A percentile compares a stretch with the other conserved stretches of the same genome.
Conservation (phyloP, 2,329 filamentous ascomycete genomes). For the Hymenoscyphus albidus region DNA sequence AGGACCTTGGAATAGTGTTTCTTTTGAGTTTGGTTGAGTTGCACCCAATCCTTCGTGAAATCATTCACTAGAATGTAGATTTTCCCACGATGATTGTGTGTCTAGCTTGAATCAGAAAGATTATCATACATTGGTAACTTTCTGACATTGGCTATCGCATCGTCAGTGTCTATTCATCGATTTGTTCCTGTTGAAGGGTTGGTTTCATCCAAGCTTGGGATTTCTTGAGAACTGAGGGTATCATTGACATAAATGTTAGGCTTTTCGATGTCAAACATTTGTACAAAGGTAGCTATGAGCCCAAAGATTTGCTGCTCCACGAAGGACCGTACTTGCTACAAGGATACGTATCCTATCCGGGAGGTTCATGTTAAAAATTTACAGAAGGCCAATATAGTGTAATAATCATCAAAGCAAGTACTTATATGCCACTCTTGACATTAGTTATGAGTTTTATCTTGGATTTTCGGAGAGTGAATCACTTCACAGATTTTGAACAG, state of each 20-base stretch:
- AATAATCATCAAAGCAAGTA: no score
- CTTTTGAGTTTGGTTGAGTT: neutral
- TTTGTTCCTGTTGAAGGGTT: neutral
- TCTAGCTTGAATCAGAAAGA: neutral
- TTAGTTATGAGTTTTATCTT: no score
- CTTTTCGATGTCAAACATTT: neutral
- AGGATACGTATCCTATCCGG: no score
- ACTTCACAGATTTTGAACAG: no score
- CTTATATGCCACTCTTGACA: no score
- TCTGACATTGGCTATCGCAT: neutral
- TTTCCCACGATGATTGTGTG: neutral
- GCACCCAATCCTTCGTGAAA: neutral
- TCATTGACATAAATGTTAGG: neutral
- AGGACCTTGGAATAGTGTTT: neutral
- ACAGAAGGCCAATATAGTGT: no score
- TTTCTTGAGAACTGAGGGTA: neutral
- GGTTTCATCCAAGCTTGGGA: neutral
- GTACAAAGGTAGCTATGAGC: neutral
- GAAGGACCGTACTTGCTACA: neutral
- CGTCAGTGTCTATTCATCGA: neutral
- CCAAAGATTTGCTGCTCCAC: neutral
- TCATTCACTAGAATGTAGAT: neutral
- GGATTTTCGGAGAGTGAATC: no score
- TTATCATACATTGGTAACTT: neutral
- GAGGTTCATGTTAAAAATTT: no score